These are phyloP conservation scores for Solidago caesia DNA, from an alignment of 129 eudicot genomes.

Conservation along the genomic window DNA sequence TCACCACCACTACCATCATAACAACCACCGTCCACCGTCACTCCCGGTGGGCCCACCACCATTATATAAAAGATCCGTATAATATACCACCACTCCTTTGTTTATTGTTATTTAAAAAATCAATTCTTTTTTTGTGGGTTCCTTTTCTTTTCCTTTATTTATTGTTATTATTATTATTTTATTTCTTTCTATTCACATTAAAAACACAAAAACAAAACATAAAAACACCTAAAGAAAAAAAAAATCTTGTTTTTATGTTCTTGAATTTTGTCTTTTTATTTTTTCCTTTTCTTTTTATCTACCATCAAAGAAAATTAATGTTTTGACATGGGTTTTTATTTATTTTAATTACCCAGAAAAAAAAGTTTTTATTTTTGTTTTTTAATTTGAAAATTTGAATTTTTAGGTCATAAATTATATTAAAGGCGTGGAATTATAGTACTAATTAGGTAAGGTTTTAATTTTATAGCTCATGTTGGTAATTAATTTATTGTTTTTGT, in stretches of 20 bases:
- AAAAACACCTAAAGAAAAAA: constrained; percentile 13
- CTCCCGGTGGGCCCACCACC: constrained; percentile 28
- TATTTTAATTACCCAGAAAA: constrained; percentile 21
- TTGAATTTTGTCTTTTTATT: constrained; percentile 8
- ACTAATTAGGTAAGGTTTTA: constrained; percentile 35
- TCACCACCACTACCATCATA: constrained; percentile 30
- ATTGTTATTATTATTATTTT: neutral
- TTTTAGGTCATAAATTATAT: constrained; percentile 29
- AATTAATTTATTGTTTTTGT: constrained; percentile 26
- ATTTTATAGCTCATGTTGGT: constrained; percentile 31
- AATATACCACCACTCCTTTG: constrained; percentile 18
- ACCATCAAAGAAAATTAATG: constrained; percentile 26
- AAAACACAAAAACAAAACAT: constrained; percentile 15
- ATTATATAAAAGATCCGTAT: constrained; percentile 33
- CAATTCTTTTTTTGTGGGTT: constrained; percentile 25
- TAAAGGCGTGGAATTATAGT: constrained; percentile 26
- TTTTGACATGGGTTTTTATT: constrained; percentile 21
- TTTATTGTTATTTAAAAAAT: neutral
- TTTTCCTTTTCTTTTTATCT: constrained; percentile 17
- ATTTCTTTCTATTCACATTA: constrained; percentile 22
- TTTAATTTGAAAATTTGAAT: neutral
- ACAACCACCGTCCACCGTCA: constrained; percentile 18
- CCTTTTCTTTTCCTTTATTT: constrained; percentile 14
- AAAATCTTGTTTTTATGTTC: constrained; percentile 14
- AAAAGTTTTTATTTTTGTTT: neutral